These are phyloP conservation scores for Penicillium riverlandense DNA, from an alignment of 495 filamentous ascomycete genomes.

Conservation along the genomic window DNA sequence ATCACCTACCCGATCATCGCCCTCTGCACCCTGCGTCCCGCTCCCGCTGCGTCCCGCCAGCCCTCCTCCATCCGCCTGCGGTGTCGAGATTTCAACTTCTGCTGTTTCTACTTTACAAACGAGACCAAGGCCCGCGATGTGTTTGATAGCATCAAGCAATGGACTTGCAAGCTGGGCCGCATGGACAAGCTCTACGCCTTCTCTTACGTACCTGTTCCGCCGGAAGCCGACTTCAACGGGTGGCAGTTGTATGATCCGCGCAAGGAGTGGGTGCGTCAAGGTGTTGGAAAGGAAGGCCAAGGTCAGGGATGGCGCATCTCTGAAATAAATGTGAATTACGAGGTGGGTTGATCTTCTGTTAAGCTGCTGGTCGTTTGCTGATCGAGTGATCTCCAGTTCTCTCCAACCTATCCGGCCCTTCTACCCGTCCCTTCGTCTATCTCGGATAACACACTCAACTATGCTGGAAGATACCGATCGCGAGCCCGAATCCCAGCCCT, in stretches of 20 bases:
- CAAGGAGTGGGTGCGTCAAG: conserved; percentile 74
- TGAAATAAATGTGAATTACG: conserved; percentile 79
- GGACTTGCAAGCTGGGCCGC: conserved; percentile 75
- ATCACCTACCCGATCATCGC: conserved; percentile 90
- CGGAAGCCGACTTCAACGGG: conserved; percentile 70
- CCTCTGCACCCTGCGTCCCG: conserved; percentile 63
- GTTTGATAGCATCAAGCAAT: conserved; percentile 76
- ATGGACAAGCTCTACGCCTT: conserved; percentile 93
- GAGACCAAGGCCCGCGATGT: conserved; percentile 76
- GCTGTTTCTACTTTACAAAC: conserved; percentile 78
- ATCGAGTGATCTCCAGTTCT: conserved; percentile 53
- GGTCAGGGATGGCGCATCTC: conserved; percentile 87
- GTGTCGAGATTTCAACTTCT: conserved; percentile 86
- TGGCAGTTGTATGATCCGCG: conserved; percentile 85
- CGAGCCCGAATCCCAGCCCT: conserved; percentile 79
- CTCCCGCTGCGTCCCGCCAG: conserved; percentile 60
- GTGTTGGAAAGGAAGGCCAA: conserved; percentile 67
- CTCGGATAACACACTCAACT: conserved; percentile 93
- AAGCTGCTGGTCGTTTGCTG: conserved; percentile 9
- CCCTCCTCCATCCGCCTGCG: conserved; percentile 80
- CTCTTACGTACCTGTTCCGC: conserved; percentile 62
- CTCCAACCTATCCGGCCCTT: conserved; percentile 86
- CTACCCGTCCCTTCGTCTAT: conserved; percentile 80
- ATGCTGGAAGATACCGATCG: conserved; percentile 84
- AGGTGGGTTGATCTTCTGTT: conserved; percentile 31